Conservation (phyloP, 1,284 basidiomycete genomes). For the Mycosarcoma maydis region DNA sequence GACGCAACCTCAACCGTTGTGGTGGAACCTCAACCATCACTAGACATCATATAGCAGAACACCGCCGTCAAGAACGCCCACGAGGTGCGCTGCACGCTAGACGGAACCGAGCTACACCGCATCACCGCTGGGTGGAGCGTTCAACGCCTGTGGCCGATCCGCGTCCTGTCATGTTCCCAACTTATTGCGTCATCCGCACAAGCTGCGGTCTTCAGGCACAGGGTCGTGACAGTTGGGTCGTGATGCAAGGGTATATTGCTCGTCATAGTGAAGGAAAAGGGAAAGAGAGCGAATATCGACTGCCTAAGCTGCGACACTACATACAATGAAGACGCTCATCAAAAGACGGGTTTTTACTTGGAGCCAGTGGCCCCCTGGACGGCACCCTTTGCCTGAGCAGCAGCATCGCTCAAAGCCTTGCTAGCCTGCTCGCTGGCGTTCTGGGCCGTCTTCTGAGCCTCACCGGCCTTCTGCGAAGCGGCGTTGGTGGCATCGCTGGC, state of each 20-base stretch:
- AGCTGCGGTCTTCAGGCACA: too few species aligned
- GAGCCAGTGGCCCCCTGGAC: conserved; percentile 31
- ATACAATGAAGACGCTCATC: background rate
- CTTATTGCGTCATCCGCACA: too few species aligned
- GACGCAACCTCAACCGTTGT: too few species aligned
- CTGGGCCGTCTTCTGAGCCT: conserved; percentile 24
- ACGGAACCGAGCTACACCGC: too few species aligned
- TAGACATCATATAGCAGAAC: too few species aligned
- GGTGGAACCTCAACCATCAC: too few species aligned
- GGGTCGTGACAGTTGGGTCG: too few species aligned
- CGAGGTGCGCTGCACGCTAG: too few species aligned
- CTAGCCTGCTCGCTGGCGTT: conserved; percentile 26
- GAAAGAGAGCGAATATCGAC: background rate
- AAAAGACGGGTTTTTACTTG: conserved; percentile 12
- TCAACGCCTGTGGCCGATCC: too few species aligned
- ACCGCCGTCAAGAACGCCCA: too few species aligned
- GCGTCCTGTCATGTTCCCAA: too few species aligned
- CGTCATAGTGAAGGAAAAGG: background rate
- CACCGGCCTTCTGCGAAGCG: conserved; percentile 32
- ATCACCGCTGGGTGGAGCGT: too few species aligned
- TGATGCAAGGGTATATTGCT: conserved; percentile 5
- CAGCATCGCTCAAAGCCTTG: conserved; percentile 45
- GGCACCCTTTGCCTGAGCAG: conserved; percentile 45
- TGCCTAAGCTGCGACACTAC: conserved; percentile 8
- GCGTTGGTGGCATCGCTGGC: conserved; percentile 23